phyloP scores from a whole-genome alignment of 164 flowering plant species.

The Cinnamomum chago region DNA sequence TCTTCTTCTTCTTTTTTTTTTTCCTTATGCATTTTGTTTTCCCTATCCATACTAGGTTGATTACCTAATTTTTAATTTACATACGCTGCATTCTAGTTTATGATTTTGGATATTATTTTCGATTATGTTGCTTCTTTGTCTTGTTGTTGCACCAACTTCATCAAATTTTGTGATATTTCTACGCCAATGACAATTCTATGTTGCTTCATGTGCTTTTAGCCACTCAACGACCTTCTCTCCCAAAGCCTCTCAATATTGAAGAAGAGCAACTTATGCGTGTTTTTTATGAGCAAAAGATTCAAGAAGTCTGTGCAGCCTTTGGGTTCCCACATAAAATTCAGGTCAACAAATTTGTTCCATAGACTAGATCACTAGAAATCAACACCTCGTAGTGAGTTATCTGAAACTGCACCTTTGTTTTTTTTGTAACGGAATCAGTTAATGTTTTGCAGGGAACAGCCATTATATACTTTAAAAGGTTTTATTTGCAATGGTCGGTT shows the following conservation, averaged over 20 bases:
- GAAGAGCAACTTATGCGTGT: conserved; percentile 80
- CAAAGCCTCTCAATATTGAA: conserved; percentile 72
- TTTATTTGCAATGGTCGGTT: conserved; percentile 94
- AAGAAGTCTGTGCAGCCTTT: conserved; percentile 92
- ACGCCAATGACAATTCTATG: neutral
- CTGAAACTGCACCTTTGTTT: neutral
- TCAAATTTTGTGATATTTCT: neutral
- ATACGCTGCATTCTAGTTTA: neutral
- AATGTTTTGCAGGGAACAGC: conserved; percentile 78
- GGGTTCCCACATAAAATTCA: conserved; percentile 92
- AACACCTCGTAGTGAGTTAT: neutral
- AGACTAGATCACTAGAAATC: neutral
- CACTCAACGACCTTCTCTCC: conserved; percentile 65
- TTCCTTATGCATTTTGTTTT: neutral
- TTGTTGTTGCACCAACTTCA: neutral
- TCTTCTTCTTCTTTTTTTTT: neutral
- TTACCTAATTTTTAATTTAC: neutral
- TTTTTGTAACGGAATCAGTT: conserved; percentile 1
- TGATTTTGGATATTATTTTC: neutral
- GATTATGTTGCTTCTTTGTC: neutral
- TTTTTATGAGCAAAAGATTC: conserved; percentile 86
- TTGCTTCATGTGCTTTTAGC: conserved; percentile 3
- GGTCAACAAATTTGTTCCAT: conserved; percentile 33
- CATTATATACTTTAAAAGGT: conserved; percentile 86
- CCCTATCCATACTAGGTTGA: neutral